Percentiles rank a stretch among this genome's conserved stretches.
Conservation (phyloP, 805 yeast genomes). For the Lipomyces yamadae region DNA sequence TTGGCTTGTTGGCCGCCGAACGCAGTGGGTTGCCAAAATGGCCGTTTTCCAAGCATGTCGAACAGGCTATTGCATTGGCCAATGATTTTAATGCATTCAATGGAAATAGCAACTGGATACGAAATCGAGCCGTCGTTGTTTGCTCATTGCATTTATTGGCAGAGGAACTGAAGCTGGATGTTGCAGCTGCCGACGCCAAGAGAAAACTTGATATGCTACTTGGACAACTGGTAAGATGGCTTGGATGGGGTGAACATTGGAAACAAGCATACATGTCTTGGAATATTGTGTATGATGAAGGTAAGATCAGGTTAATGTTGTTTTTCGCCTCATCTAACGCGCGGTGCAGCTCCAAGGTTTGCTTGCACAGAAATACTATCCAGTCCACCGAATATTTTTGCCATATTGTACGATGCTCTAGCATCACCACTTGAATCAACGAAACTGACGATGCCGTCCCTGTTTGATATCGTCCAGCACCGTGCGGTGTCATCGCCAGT, state of each 20-base stretch:
- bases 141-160: constrained; percentile 74
- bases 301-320: constrained; percentile 6
- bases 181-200: constrained; percentile 33
- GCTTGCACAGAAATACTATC: constrained; percentile 5
- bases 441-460: neutral
- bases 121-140: constrained; percentile 46
- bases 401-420: constrained; percentile 15
- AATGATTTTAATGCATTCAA: constrained; percentile 4
- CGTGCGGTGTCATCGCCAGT: neutral
- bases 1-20: neutral
- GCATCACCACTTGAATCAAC: neutral
- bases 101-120: constrained; percentile 10
- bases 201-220: constrained; percentile 58
- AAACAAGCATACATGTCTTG: constrained; percentile 17
- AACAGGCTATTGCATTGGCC: constrained; percentile 13
- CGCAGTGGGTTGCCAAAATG: constrained; percentile 1
- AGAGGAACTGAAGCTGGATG: constrained; percentile 73
- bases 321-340: neutral
- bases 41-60: neutral
- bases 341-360: constrained; percentile 14
- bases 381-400: constrained; percentile 26
- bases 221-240: constrained; percentile 65
- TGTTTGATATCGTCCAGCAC: constrained; percentile 11
- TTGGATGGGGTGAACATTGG: constrained; percentile 78
- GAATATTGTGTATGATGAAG: constrained; percentile 43